Evolutionary conservation across 495 filamentous ascomycete genomes (phyloP).

Genomic region (Hypoxylon lienhwacheense): DNA sequence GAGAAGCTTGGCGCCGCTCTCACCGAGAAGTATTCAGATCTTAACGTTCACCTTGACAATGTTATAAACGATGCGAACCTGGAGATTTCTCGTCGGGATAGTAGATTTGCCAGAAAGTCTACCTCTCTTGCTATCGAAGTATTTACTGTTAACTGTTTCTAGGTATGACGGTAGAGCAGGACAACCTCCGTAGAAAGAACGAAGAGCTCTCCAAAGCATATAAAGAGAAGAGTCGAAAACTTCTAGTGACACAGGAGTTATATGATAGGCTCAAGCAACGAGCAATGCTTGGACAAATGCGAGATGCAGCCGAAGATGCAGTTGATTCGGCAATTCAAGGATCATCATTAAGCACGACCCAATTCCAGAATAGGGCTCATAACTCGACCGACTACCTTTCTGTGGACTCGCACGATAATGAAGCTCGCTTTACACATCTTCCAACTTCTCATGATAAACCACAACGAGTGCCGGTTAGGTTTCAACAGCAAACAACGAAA

Average conservation of each 20-base stretch:
- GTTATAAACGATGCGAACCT: slow-evolving; percentile 79
- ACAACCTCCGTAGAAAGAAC: slow-evolving; percentile 71
- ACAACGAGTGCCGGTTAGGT: slow-evolving; percentile 9
- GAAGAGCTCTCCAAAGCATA: slow-evolving; percentile 70
- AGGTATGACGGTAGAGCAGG: slow-evolving; percentile 69
- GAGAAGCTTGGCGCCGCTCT: slow-evolving; percentile 72
- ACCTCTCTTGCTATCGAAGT: slow-evolving; percentile 3
- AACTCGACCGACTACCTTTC: slow-evolving; percentile 6
- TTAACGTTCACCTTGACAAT: slow-evolving; percentile 77
- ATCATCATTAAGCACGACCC: not conserved
- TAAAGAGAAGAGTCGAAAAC: slow-evolving; percentile 72
- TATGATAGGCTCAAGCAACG: slow-evolving; percentile 82
- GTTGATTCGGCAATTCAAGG: slow-evolving; percentile 58
- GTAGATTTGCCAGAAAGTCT: slow-evolving; percentile 50
- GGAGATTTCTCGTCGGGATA: slow-evolving; percentile 69
- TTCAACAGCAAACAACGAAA: slow-evolving; percentile 17
- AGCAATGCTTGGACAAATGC: slow-evolving; percentile 67
- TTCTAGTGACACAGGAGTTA: slow-evolving; percentile 77
- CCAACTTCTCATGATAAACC: slow-evolving; percentile 19
- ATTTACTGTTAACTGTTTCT: slow-evolving; percentile 9
- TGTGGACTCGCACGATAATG: no score
- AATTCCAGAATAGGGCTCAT: slow-evolving; percentile 12
- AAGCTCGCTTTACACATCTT: slow-evolving; percentile 15
- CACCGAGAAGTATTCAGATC: slow-evolving; percentile 69
- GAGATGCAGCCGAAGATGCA: slow-evolving; percentile 69